Base-by-base conservation (phyloP, 2,329 filamentous ascomycete genomes). In the Ceratocystis diversiconidia region DNA sequence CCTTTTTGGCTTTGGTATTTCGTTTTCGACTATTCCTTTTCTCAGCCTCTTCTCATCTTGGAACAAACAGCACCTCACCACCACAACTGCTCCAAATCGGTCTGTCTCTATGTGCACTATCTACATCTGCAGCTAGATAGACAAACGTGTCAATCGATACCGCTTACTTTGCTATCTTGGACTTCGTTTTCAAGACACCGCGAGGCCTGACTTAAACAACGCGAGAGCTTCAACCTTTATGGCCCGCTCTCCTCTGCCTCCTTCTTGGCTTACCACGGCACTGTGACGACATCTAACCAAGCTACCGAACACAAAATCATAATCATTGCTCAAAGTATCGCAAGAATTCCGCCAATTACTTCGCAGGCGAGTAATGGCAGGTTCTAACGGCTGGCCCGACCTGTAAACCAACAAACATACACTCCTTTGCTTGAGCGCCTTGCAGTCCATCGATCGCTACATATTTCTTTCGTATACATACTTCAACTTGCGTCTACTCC, bases 281-380 rank as follows among this genome's bases (percentile, higher is more conserved):
- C 25, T 12, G 12, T 8, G 25, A 30, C 52, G 25, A n/a, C 3
- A 57, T 17, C 52, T 32, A 17, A 12, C 1, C 52, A 6, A 57
- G 3, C 5, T 15, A 50, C 5, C 52, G 28, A 57, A 7, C 30
- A 52, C 48, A 52, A 52, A 6, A 52, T 3, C 19, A 22, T 52
- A n/a, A 48, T 5, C 52, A 32, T 22, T 28, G 28, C 30, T 3
- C 6, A 17, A 3, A 30, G 5, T 17, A 28, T 8, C n/a, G 1
- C 44, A 43, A 22, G n/a, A 50, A 15, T 7, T 62, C 55, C 52
- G 43, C 41, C 32, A 48, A 50, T 68, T 65, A 64, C 66, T 64
- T 68, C 66, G 66, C 66, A 66, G 66, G 66, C 66, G 66, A 68
- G 66, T 68, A 66, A 66, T 64, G 61, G 61, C 64, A 67, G 65